phyloP scores from a whole-genome alignment of 2,329 filamentous ascomycete species.

The Neofusicoccum umdonicola region DNA sequence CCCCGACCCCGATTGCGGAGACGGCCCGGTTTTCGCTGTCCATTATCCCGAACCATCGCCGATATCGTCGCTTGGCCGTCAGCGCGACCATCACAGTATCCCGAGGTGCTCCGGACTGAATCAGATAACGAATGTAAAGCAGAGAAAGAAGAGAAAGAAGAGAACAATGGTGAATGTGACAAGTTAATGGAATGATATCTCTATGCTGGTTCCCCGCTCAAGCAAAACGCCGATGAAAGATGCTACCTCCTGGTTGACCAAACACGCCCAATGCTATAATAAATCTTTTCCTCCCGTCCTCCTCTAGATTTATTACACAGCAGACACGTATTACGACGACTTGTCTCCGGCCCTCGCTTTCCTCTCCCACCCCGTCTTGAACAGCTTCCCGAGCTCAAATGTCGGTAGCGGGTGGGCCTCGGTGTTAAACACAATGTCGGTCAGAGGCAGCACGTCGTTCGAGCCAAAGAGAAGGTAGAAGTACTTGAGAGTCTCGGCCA shows the following conservation, averaged over 20 bases:
- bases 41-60: constrained; percentile 11
- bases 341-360: constrained; percentile 52
- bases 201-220: background rate
- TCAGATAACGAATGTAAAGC: background rate
- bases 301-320: background rate
- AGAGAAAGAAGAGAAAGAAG: background rate
- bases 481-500: constrained; percentile 97
- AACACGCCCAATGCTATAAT: background rate
- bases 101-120: background rate
- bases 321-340: background rate
- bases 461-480: constrained; percentile 93
- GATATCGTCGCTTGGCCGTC: background rate
- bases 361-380: constrained; percentile 78
- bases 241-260: background rate
- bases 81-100: background rate
- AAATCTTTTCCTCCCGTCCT: background rate
- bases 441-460: constrained; percentile 76
- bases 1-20: background rate
- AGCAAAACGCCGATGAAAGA: background rate
- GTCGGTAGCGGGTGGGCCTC: constrained; percentile 88
- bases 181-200: constrained; percentile 1
- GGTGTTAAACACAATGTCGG: constrained; percentile 90
- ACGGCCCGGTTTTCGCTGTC: background rate
- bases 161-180: too few relatives aligned
- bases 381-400: constrained; percentile 74